Evolutionary conservation across 768 basidiomycete species (phyloP), one percentile per base, ranked within the genome.

Genomic region (Trametes sanguinea): DNA sequence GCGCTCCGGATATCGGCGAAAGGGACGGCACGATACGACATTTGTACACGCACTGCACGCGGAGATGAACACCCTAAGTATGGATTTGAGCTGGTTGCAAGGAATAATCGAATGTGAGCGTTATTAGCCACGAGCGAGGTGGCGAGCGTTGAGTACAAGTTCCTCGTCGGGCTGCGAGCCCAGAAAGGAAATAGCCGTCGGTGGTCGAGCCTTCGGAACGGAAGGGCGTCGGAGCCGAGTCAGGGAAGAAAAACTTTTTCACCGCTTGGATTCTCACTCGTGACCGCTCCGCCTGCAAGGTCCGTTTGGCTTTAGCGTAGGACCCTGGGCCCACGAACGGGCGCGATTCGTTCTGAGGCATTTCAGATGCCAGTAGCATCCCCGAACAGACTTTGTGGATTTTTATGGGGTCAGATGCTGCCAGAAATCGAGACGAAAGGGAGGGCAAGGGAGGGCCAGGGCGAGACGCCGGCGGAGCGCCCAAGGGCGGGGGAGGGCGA

Each of bases 161-260:
- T 17, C 4, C 30, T 37, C 14, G 53, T 54, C 57, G 46, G 57
- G 57, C 53, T 4, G 29, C 39, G n/a, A 13, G 39, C 54, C 57
- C 5, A 17, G 55, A 40, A 54, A 29, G 65, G 67, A 43, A 69
- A 63, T 45, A 45, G 51, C 32, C n/a, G 17, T 50, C 39, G 57
- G 57, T 57, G 57, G 6, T 50, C 57, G 45, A 57, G 57, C 46
- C 44, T 32, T 51, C 57, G 57, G 57, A 35, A 54, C 58, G 51
- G 63, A 57, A 50, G 52, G 57, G 61, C 62, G 66, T 54, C 59
- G 67, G 67, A 63, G 59, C 67, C 67, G 67, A 68, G 67, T 63
- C 67, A 68, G n/a, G 14, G 46, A 9, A 43, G 65, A 71, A 72
- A 70, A 73, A 57, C 37, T 69, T 71, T 73, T 73, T 71, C 62